Percentiles rank a stretch among this genome's conserved stretches.
These are phyloP conservation scores for Cydonia oblonga DNA, from an alignment of 331 rosid genomes.

Conservation along the genomic window DNA sequence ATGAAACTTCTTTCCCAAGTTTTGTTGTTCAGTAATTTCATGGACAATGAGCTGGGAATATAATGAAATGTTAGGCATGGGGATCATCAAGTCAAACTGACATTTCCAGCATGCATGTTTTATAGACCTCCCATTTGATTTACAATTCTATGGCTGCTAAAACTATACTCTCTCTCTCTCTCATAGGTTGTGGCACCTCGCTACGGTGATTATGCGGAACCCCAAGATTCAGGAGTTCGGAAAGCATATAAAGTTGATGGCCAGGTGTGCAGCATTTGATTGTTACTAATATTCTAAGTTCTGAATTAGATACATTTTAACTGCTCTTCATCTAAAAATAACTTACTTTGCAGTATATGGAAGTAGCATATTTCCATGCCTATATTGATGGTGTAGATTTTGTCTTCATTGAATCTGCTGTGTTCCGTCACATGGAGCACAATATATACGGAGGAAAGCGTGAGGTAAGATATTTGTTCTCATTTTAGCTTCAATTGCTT, in stretches of 20 bases:
- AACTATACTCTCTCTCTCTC: not conserved
- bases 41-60: not conserved
- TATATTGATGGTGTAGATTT: slow-evolving; percentile 86
- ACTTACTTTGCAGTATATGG: slow-evolving; percentile 56
- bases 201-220: slow-evolving; percentile 56
- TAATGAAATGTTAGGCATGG: not conserved
- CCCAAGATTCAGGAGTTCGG: slow-evolving; percentile 48
- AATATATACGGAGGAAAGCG: slow-evolving; percentile 73
- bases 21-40: not conserved
- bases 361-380: slow-evolving; percentile 64
- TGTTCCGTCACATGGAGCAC: slow-evolving; percentile 38
- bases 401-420: slow-evolving; percentile 57
- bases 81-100: not conserved
- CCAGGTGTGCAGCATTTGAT: slow-evolving; percentile 47
- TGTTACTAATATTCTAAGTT: not conserved
- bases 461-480: slow-evolving; percentile 35
- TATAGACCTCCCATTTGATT: not conserved
- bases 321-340: slow-evolving; percentile 11
- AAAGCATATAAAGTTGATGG: slow-evolving; percentile 61
- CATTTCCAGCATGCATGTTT: not conserved
- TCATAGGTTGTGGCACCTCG: slow-evolving; percentile 69
- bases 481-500: slow-evolving; percentile 3
- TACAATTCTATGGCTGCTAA: not conserved
- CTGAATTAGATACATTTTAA: not conserved
- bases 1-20: not conserved